These are phyloP conservation scores for Candida namnaoensis DNA, from an alignment of 805 yeast genomes.

Conservation along the genomic window DNA sequence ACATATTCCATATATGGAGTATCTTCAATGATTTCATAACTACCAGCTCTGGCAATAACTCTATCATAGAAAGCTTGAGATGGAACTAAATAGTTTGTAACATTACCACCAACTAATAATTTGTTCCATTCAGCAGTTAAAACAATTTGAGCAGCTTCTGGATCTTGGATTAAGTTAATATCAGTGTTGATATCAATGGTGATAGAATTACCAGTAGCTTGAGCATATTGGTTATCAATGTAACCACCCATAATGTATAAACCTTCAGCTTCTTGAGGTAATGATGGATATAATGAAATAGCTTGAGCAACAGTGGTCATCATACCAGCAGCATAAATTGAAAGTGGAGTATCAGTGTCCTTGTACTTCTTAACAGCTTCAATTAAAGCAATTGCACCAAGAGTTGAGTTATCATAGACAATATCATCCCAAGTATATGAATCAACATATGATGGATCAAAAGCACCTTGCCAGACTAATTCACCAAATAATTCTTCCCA, in stretches of 20 bases:
- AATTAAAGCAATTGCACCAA: conserved; percentile 31
- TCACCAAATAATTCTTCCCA: conserved; percentile 30
- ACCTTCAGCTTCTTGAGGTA: conserved; percentile 29
- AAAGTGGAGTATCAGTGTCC: conserved; percentile 25
- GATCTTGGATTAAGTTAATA: conserved; percentile 34
- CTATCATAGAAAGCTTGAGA: conserved; percentile 27
- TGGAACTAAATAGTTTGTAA: conserved; percentile 30
- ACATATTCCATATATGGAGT: conserved; percentile 22
- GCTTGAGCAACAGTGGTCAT: conserved; percentile 40
- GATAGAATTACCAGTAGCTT: conserved; percentile 21
- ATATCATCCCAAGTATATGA: conserved; percentile 23
- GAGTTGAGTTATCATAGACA: conserved; percentile 19
- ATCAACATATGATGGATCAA: conserved; percentile 23
- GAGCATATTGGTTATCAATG: conserved; percentile 30
- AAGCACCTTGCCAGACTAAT: conserved; percentile 34
- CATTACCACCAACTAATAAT: conserved; percentile 30
- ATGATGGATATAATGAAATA: conserved; percentile 26
- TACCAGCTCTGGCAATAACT: conserved; percentile 27
- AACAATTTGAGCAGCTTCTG: conserved; percentile 37
- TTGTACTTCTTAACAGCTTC: conserved; percentile 29
- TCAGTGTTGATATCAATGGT: conserved; percentile 32
- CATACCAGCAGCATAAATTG: conserved; percentile 31
- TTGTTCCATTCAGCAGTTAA: conserved; percentile 31
- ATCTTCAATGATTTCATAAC: conserved; percentile 17
- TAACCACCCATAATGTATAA: conserved; percentile 36